Evolutionary conservation across 2,329 filamentous ascomycete genomes (phyloP), one percentile per base, ranked within the genome.

Genomic region (Pestalotiopsis sp.): DNA sequence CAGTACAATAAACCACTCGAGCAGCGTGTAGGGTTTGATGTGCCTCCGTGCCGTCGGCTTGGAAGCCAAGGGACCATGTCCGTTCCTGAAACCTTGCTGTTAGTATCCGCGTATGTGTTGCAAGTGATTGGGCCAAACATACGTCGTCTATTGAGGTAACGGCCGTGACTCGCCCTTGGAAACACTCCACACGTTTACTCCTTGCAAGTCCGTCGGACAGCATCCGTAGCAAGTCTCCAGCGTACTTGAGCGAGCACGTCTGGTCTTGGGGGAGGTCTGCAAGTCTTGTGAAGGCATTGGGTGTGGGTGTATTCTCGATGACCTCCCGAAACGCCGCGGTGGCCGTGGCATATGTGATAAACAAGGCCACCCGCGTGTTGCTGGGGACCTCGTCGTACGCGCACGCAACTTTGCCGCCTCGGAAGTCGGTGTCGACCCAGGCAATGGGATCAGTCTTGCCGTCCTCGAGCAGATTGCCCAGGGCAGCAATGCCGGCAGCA

Each of bases 351-450:
- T 86, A 91, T 38, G 86, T 81, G 69, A 88, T 78, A 74, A 91
- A 91, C 25, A 88, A 80, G 60, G 84, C 83, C 55, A 88, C 88
- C 74, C 88, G 90, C 68, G 89, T 91, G 75, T 91, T 91, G 72
- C 79, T 80, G 13, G 88, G 88, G 20, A 91, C 89, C 74, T 90
- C 88, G 64, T 88, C 83, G 74, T 91, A 91, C 73, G 81, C 82
- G 69, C 81, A 80, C 71, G 85, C 80, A 38, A 89, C 79, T 49
- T 86, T 80, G 3, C 87, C 87, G 41, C 62, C 62, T 31, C 41
- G 31, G 38, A 64, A 64, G 7, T 64, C 38, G 3, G 62, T 23
- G 9, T 59, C 57, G 23, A 59, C 27, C 57, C 57, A 59, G 4
- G 57, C 57, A 27, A 59, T 59, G 23, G 57, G 12, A 36, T 36